phyloP scores from a whole-genome alignment of 208 protist species.

The Trypanosoma vivax region DNA sequence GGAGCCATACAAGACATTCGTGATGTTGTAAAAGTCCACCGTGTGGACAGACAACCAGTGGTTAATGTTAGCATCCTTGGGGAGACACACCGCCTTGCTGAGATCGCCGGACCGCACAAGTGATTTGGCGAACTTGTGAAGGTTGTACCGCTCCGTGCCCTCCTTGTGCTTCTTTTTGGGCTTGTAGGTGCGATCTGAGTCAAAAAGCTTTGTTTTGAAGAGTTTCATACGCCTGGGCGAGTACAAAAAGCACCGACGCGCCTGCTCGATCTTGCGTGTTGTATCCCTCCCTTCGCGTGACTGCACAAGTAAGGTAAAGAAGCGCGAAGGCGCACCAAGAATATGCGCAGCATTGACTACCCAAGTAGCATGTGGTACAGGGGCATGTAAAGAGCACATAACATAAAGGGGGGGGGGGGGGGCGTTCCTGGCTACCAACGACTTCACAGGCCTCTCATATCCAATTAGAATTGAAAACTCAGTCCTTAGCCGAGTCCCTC shows the following conservation, averaged over 20 bases:
- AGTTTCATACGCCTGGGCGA: constrained; percentile 32
- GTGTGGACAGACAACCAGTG: constrained; percentile 98
- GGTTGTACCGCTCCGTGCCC: constrained; percentile 92
- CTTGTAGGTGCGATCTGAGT: constrained; percentile 92
- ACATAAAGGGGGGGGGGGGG: too few relatives aligned
- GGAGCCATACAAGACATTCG: constrained; percentile 97
- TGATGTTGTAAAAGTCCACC: constrained; percentile 99
- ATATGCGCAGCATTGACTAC: neutral
- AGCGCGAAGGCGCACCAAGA: neutral
- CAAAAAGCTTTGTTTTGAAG: constrained; percentile 73
- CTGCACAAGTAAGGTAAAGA: neutral
- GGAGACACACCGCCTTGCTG: constrained; percentile 91
- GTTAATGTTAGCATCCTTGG: constrained; percentile 93
- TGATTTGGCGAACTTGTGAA: constrained; percentile 90
- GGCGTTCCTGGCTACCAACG: too few relatives aligned
- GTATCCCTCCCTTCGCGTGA: neutral
- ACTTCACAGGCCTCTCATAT: too few relatives aligned
- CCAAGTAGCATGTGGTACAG: too few relatives aligned
- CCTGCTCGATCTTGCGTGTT: too few relatives aligned
- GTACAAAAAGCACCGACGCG: too few relatives aligned
- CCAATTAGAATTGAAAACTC: too few relatives aligned
- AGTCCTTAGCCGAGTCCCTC: too few relatives aligned
- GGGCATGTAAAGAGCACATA: too few relatives aligned
- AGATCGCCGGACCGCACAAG: constrained; percentile 92
- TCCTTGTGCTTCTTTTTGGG: constrained; percentile 93